Evolutionary conservation across 2,329 filamentous ascomycete species (phyloP).

Genomic region (Akanthomyces uredinophilus): DNA sequence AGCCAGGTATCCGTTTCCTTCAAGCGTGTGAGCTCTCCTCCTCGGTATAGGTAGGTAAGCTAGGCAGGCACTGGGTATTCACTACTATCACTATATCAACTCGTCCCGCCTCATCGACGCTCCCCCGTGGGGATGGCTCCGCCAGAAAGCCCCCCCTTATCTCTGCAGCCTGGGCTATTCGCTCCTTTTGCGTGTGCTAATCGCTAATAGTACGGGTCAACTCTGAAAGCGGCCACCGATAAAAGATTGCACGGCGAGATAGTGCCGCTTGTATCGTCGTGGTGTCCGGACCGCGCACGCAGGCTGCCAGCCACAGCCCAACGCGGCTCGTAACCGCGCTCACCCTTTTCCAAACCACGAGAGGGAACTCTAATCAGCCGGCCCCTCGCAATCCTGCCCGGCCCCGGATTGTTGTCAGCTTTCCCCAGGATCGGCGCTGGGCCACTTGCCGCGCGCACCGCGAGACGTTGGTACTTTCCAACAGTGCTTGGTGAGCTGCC

Average conservation of each 20-base stretch:
- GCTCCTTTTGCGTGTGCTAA: not conserved
- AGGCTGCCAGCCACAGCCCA: not conserved
- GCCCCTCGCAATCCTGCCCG: not conserved
- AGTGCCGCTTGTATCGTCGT: not conserved
- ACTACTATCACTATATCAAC: not conserved
- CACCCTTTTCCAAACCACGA: not conserved
- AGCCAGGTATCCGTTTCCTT: not conserved
- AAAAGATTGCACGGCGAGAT: not conserved
- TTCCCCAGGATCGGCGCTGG: not conserved
- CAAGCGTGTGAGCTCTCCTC: not conserved
- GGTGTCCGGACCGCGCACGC: not conserved
- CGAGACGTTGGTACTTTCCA: no score
- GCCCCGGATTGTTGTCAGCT: not conserved
- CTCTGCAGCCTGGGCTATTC: not conserved
- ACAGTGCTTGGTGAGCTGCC: not conserved
- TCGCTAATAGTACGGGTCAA: not conserved
- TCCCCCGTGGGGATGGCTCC: slow-evolving; percentile 4
- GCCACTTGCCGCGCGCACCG: not conserved
- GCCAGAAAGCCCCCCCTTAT: not conserved
- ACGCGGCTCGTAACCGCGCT: slow-evolving; percentile 10
- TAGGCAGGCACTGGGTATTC: no score
- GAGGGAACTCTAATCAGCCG: not conserved
- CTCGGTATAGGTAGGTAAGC: not conserved
- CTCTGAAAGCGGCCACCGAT: not conserved
- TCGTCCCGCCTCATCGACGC: not conserved